phyloP scores from a whole-genome alignment of 2,329 filamentous ascomycete genomes.

The Trichophyton rubrum region DNA sequence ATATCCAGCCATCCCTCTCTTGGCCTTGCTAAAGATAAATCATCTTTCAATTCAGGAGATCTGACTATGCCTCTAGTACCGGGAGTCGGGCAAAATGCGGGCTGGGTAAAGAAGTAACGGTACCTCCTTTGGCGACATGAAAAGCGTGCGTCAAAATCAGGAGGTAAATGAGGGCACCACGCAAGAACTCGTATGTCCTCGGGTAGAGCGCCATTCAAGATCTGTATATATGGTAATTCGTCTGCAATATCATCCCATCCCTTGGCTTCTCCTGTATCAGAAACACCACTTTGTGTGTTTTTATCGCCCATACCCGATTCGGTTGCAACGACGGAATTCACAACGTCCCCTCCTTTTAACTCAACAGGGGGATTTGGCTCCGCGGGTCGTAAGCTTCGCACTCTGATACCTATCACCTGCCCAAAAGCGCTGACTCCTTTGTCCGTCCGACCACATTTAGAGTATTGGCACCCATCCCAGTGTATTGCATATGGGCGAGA shows the following conservation, averaged over 20 bases:
- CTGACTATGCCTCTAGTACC: constrained; percentile 38
- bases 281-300: neutral
- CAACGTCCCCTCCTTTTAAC: neutral
- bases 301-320: constrained; percentile 14
- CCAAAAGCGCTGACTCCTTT: constrained; percentile 91
- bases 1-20: constrained; percentile 76
- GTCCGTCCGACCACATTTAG: constrained; percentile 90
- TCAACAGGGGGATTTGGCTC: constrained; percentile 22
- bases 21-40: constrained; percentile 17
- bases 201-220: constrained; percentile 79
- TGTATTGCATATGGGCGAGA: constrained; percentile 41
- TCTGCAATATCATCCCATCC: constrained; percentile 57
- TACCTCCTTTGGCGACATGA: constrained; percentile 85
- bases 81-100: constrained; percentile 62
- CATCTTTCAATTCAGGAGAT: constrained; percentile 15
- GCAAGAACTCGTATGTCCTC: constrained; percentile 81
- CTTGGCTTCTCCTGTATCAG: constrained; percentile 17
- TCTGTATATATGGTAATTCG: constrained; percentile 70
- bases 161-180: constrained; percentile 75
- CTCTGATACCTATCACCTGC: constrained; percentile 73
- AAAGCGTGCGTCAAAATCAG: constrained; percentile 79
- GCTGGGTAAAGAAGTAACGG: constrained; percentile 96
- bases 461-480: constrained; percentile 79
- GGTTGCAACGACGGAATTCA: neutral
- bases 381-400: constrained; percentile 65